Base-by-base conservation (phyloP, 306 rosid genomes). In the Prunus fruticosa region DNA sequence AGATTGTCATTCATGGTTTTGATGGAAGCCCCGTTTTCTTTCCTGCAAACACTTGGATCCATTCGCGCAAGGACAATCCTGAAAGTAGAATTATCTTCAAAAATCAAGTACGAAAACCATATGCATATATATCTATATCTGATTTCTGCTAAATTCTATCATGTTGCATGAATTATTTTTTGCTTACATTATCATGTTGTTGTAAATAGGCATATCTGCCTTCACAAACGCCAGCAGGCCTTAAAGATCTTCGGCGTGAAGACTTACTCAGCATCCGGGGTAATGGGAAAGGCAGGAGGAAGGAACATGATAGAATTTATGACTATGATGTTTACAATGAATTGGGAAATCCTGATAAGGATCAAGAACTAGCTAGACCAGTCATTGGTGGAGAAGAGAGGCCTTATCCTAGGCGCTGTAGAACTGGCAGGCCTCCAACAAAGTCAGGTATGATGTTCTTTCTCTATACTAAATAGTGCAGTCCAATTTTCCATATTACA, bases 351-450 rank as follows among this genome's bases (percentile, higher is more conserved):
- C 97, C 99, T 46, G 97, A 92, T 53, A 90, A 92, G 82, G 83
- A 62, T 28, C 79, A 82, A 32, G 95, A 92, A 51, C 87, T 85
- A 67, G 92, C 88, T 71, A 89, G 99, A 81, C 99, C 97, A 0
- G 86, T 89, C 25, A 68, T 87, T 23, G 96, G 85, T 25, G 84
- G 72, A 64, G 83, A 71, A n/a, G 86, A 88, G 54, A 73, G 76
- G 80, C 99, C 97, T 80, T 92, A 92, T 79, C 99, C 98, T 74
- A 89, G 96, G 76, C 93, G 99, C 5, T 95, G 99, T 52, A 83
- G 92, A 79, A 92, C 99, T 6, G 97, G 97, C 69, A 85, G 99
- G 51, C 84, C 91, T 75, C 89, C 93, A 8, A 71, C 85, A 41
- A 79, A 53, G 49, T 60, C 90, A 53, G 97, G 99, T 95, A 79